Evolutionary conservation across 2,329 filamentous ascomycete species (phyloP).

Genomic region (Pseudohalonectria lignicola): DNA sequence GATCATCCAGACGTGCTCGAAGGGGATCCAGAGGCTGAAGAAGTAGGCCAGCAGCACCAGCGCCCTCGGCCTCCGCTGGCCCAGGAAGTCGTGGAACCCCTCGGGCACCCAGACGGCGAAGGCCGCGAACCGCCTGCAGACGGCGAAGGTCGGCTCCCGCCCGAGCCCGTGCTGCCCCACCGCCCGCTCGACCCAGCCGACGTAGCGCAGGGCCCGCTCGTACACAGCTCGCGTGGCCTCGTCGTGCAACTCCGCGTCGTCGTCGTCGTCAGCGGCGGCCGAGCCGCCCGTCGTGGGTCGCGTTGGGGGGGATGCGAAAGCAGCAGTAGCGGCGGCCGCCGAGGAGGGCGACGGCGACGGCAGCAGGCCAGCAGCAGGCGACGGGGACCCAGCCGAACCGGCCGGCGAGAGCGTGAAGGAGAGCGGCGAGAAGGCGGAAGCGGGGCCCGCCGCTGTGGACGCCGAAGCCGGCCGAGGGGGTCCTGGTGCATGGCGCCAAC

Average conservation of each 20-base stretch:
- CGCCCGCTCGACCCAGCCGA: constrained; percentile 17
- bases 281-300: too few relatives aligned
- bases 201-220: constrained; percentile 20
- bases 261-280: constrained; percentile 6
- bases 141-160: constrained; percentile 16
- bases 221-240: constrained; percentile 16
- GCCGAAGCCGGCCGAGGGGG: too few relatives aligned
- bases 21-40: constrained; percentile 23
- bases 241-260: constrained; percentile 19
- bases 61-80: constrained; percentile 22
- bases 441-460: too few relatives aligned
- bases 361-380: too few relatives aligned
- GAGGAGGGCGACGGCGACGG: neutral
- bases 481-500: too few relatives aligned
- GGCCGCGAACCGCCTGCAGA: constrained; percentile 21
- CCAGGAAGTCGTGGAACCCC: constrained; percentile 20
- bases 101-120: constrained; percentile 23
- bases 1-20: constrained; percentile 21
- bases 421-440: too few relatives aligned
- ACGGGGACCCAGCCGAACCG: too few relatives aligned
- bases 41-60: constrained; percentile 25
- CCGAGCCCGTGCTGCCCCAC: constrained; percentile 4
- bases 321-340: too few relatives aligned
- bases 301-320: too few relatives aligned
- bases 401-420: too few relatives aligned